Evolutionary conservation across 2,329 filamentous ascomycete species (phyloP), one percentile per base, ranked within the genome.

Genomic region (Emergomyces pasteurianus): DNA sequence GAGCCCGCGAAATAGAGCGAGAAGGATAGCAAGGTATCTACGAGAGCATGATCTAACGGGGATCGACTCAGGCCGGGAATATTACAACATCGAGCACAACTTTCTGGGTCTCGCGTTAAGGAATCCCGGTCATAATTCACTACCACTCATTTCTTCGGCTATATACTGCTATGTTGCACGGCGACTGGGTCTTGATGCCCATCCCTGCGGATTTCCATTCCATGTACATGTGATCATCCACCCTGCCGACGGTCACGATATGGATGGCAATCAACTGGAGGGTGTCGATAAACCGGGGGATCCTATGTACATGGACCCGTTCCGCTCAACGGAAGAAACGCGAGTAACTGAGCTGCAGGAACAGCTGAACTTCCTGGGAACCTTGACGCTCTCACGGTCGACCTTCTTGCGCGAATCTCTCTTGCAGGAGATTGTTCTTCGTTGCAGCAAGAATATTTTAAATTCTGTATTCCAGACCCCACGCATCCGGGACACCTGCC

Each of bases 251-350:
- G 84, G 83, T 2, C 72, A 82, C 66, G 84, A 85, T 38, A 74
- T 91, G 57, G 83, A 90, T 69, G 83, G 73, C 59, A 67, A 74
- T 62, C 53, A 64, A 52, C 60, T 73, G 14, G 61, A 65, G 40
- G 61, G 58, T 18, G 50, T 46, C 23, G 57, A 61, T 34, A 59
- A 60, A 16, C 61, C 49, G 26, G 72, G 72, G 8, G 78, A 81
- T 62, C 77, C 79, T 54, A 92, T 96, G 83, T 95, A 90, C 70
- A 79, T 96, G 65, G 90, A 96, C 68, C 91, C 92, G 0, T 96
- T 89, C 72, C 82, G 84, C 34, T 85, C 82, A 2, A 81, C 85
- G 40, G 74, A 82, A 16, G 90, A 95, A 72, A 82, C 92, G 0
- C 77, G 81, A 0, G 72, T 83, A 14, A 74, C 78, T 1, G 77